phyloP scores from a whole-genome alignment of 1,139 yeast genomes.

The Debaryomyces nepalensis region DNA sequence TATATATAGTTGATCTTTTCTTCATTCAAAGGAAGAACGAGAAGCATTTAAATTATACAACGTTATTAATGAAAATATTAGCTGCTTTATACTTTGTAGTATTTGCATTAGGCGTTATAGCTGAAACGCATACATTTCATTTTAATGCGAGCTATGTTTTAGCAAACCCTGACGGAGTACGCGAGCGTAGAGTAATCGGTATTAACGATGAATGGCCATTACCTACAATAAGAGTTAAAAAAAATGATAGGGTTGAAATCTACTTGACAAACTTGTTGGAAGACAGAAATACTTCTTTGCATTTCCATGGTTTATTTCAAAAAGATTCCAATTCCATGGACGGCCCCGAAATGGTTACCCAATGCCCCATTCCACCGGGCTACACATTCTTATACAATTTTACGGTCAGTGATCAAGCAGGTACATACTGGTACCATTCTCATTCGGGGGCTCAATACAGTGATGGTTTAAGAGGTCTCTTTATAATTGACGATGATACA shows the following conservation, averaged over 20 bases:
- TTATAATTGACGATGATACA: constrained; percentile 68
- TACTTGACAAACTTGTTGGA: constrained; percentile 71
- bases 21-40: background rate
- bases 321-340: constrained; percentile 75
- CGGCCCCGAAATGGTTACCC: constrained; percentile 86
- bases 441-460: constrained; percentile 86
- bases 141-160: constrained; percentile 76
- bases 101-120: constrained; percentile 27
- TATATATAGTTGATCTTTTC: background rate
- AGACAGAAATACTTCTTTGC: constrained; percentile 73
- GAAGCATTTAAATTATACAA: background rate
- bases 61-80: constrained; percentile 1
- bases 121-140: constrained; percentile 66
- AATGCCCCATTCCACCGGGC: constrained; percentile 86
- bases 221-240: constrained; percentile 72
- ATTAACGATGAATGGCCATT: constrained; percentile 87
- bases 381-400: constrained; percentile 74
- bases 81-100: constrained; percentile 3
- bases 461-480: constrained; percentile 86
- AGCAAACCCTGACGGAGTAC: constrained; percentile 77
- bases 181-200: constrained; percentile 70
- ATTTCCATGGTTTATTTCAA: constrained; percentile 92
- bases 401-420: constrained; percentile 78
- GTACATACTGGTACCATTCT: constrained; percentile 95
- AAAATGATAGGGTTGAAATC: constrained; percentile 76